A percentile compares a stretch with the other conserved stretches of the same genome.
Conservation (phyloP, 169 alveolate genomes). For the Cystoisospora suis region DNA sequence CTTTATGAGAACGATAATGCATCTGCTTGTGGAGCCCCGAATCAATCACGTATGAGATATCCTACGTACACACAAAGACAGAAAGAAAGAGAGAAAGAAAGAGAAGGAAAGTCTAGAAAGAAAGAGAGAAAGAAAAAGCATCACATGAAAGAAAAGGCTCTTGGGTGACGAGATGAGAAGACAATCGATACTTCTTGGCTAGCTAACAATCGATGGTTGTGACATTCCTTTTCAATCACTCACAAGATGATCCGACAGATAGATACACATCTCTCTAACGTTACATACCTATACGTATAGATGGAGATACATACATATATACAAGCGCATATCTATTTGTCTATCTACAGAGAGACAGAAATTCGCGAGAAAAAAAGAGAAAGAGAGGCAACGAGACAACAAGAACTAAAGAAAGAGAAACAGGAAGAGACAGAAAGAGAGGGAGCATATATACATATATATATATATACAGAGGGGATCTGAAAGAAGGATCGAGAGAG, state of each 20-base stretch:
- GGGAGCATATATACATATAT: not conserved
- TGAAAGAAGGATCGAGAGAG: not conserved
- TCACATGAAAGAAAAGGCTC: not conserved
- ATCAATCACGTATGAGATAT: constrained; percentile 98
- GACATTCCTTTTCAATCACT: too few relatives aligned
- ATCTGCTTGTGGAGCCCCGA: constrained; percentile 98
- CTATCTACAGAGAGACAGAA: not conserved
- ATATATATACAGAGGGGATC: not conserved
- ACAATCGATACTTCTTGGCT: too few relatives aligned
- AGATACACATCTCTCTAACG: not conserved
- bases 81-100: not conserved
- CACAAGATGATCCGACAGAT: too few relatives aligned
- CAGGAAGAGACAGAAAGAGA: not conserved
- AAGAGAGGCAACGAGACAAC: not conserved
- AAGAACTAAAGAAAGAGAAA: not conserved
- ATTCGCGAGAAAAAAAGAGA: not conserved
- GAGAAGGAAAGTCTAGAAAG: not conserved
- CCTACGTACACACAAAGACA: not conserved
- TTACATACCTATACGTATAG: not conserved
- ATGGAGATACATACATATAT: not conserved
- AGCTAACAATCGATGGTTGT: too few relatives aligned
- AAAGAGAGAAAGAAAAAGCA: not conserved
- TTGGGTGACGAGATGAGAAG: too few relatives aligned
- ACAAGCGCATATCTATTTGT: not conserved
- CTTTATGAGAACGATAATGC: constrained; percentile 96